Conservation (phyloP, 257 asterid genomes). For the Solanum tacnaense region DNA sequence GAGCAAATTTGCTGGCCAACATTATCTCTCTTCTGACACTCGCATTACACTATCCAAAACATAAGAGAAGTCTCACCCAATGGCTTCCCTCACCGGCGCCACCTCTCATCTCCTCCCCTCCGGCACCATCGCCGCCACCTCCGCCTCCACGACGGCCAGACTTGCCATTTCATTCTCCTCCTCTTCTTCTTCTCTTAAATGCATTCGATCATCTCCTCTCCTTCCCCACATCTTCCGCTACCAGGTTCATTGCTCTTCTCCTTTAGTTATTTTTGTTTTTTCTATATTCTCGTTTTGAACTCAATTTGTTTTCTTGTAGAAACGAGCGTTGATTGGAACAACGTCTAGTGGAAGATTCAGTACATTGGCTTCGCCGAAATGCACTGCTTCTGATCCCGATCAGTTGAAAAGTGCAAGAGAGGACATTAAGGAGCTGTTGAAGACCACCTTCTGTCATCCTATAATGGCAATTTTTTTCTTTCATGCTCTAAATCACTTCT, state of each 20-base stretch:
- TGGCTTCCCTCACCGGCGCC: constrained; percentile 47
- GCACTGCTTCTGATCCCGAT: constrained; percentile 61
- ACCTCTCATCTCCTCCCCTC: constrained; percentile 39
- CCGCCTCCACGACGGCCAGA: constrained; percentile 9
- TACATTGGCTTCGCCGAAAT: constrained; percentile 52
- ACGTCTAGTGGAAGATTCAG: constrained; percentile 37
- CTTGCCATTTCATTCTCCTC: not conserved
- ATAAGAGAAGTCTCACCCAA: not conserved
- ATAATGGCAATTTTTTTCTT: constrained; percentile 9
- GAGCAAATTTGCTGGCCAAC: not conserved
- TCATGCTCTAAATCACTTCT: not conserved
- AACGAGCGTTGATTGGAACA: constrained; percentile 18
- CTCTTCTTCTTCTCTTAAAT: constrained; percentile 20
- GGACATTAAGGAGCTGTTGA: constrained; percentile 70
- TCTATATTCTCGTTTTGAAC: not conserved
- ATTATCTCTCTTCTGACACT: not conserved
- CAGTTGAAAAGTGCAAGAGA: constrained; percentile 87
- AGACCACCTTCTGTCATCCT: constrained; percentile 64
- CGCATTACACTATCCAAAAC: not conserved
- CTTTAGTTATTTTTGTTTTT: not conserved
- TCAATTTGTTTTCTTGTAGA: constrained; percentile 14
- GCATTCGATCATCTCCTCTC: constrained; percentile 50
- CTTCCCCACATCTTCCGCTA: constrained; percentile 39
- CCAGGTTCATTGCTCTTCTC: constrained; percentile 25
- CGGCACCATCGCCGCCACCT: constrained; percentile 15